A percentile compares a stretch with the other conserved stretches of the same genome.
phyloP scores from a whole-genome alignment of 306 rosid genomes.

The Lathyrus oleraceus region DNA sequence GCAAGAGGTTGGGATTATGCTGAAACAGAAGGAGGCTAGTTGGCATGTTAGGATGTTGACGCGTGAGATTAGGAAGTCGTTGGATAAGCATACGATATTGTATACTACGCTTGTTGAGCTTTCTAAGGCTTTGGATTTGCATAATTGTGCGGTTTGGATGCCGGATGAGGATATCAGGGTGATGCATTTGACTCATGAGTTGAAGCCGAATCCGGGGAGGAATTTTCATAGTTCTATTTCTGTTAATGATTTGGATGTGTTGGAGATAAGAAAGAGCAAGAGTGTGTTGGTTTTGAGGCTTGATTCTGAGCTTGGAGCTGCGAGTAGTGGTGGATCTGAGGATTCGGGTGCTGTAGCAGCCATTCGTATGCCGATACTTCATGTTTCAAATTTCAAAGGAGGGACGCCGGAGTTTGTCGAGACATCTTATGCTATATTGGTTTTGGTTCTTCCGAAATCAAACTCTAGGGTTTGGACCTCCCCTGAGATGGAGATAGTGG shows the following conservation, averaged over 20 bases:
- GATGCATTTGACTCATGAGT: conserved; percentile 69
- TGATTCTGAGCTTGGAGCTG: conserved; percentile 63
- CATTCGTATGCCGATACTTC: conserved; percentile 77
- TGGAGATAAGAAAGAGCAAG: conserved; percentile 49
- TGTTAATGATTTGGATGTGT: conserved; percentile 54
- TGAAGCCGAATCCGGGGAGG: conserved; percentile 43
- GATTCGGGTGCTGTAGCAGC: conserved; percentile 66
- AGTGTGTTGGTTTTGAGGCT: conserved; percentile 64
- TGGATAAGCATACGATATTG: conserved; percentile 74
- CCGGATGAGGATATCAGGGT: conserved; percentile 53
- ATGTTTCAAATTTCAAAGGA: conserved; percentile 74
- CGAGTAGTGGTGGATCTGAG: conserved; percentile 57
- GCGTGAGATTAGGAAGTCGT: conserved; percentile 64
- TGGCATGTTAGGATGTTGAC: conserved; percentile 87
- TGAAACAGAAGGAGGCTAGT: conserved; percentile 72
- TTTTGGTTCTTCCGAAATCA: conserved; percentile 62
- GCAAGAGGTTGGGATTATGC: conserved; percentile 85
- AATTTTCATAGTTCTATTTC: conserved; percentile 48
- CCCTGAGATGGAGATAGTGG: conserved; percentile 70
- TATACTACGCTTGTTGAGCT: conserved; percentile 81
- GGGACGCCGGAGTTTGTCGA: conserved; percentile 74
- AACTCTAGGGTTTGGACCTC: conserved; percentile 52
- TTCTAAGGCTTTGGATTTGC: conserved; percentile 64
- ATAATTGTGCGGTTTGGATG: conserved; percentile 87
- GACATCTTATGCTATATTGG: conserved; percentile 65